Evolutionary conservation across 2,329 filamentous ascomycete species (phyloP), one percentile per base, ranked within the genome.

Genomic region (Microcera coccophila): DNA sequence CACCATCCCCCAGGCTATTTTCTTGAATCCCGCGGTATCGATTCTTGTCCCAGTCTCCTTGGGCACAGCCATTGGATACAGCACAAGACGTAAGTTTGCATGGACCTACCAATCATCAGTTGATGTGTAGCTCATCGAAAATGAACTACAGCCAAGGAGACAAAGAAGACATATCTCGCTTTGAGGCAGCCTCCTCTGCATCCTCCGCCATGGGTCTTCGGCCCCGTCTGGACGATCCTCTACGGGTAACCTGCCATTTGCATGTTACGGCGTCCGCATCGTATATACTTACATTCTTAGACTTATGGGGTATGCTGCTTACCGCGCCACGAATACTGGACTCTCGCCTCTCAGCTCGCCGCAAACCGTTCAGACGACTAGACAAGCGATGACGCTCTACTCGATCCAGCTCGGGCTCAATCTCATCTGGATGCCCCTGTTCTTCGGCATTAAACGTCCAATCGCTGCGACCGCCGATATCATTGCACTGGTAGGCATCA

Each of bases 351-450:
- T 74, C 29, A 64, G 75, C 28, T 70, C 74, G 26, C 69, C 76
- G 21, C 64, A 68, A 29, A 78, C 76, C n/a, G 73, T 79, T 36
- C 65, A 71, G 26, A 68, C 79, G 41, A 81, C 85, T 39, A 78
- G 79, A 62, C 75, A 81, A 52, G 85, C 83, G 53, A 84, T 87
- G 44, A 87, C 85, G 0, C 75, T 96, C 21, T 96, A 95, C 72
- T 87, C 86, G 2, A 73, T 90, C 46, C 90, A 96, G 68, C 81
- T 96, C 5, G 86, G 77, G 10, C 74, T 96, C 39, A 96, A 96
- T 64, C 72, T 95, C 21, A 66, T 84, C 41, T 97, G 88, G 88
- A 96, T 90, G 79, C 91, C 91, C 11, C 76, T 96, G 10, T 96
- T 96, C 76, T 96, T 95, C 62, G 76, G 79, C n/a, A 61, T 84